Evolutionary conservation across 257 asterid species (phyloP).

Genomic region (Fraxinus anomala): DNA sequence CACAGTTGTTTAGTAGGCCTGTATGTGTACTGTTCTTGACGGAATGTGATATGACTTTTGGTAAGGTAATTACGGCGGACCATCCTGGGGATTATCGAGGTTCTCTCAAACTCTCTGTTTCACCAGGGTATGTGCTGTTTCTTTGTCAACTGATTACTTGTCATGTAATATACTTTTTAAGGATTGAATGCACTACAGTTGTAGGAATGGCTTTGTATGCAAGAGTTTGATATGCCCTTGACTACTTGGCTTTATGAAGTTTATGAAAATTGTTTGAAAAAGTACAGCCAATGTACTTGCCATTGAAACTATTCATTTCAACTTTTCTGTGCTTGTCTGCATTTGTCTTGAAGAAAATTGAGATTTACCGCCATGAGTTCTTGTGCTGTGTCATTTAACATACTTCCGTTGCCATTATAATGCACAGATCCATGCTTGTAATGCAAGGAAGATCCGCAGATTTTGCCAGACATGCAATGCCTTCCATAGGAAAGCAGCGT

Average conservation of each 20-base stretch:
- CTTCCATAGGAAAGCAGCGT: constrained; percentile 64
- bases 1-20: constrained; percentile 80
- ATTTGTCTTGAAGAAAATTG: neutral
- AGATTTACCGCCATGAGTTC: constrained; percentile 1
- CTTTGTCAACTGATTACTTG: neutral
- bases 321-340: neutral
- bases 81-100: constrained; percentile 76
- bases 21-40: constrained; percentile 71
- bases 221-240: neutral
- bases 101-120: constrained; percentile 64
- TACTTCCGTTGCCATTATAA: constrained; percentile 11
- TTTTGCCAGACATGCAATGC: constrained; percentile 64
- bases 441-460: constrained; percentile 78
- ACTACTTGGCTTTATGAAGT: constrained; percentile 15
- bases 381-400: neutral
- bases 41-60: constrained; percentile 77
- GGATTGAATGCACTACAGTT: constrained; percentile 2
- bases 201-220: neutral
- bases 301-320: neutral
- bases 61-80: constrained; percentile 56
- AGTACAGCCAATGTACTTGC: neutral
- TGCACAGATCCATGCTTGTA: constrained; percentile 62
- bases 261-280: neutral
- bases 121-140: constrained; percentile 64
- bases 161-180: neutral